These are phyloP conservation scores for Cyberlindnera xishuangbannaensis DNA, from an alignment of 805 yeast species.

Conservation along the genomic window DNA sequence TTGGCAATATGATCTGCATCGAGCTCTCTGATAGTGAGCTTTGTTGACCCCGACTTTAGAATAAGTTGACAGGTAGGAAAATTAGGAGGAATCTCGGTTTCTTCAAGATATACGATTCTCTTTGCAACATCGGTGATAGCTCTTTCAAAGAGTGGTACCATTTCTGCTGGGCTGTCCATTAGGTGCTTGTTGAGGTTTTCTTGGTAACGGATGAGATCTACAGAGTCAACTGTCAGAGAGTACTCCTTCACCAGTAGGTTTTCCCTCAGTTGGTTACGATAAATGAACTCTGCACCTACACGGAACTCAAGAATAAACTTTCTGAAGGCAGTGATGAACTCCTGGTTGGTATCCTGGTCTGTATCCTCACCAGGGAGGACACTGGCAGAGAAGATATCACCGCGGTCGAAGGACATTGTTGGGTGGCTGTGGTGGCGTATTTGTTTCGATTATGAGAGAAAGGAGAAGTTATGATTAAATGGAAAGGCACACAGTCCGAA, in stretches of 20 bases:
- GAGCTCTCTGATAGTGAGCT: constrained; percentile 70
- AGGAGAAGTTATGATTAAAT: too few species aligned
- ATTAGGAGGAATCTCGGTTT: constrained; percentile 40
- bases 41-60: constrained; percentile 64
- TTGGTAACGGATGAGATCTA: constrained; percentile 80
- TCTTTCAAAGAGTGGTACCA: constrained; percentile 78
- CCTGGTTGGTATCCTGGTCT: constrained; percentile 58
- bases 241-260: constrained; percentile 74
- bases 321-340: constrained; percentile 70
- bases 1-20: constrained; percentile 86
- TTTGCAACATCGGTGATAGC: constrained; percentile 85
- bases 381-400: constrained; percentile 67
- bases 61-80: constrained; percentile 85
- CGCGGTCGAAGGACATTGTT: constrained; percentile 27
- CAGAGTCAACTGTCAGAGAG: constrained; percentile 68
- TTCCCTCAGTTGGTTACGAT: constrained; percentile 87
- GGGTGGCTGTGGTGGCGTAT: background rate
- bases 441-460: background rate
- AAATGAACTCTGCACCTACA: constrained; percentile 73
- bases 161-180: constrained; percentile 80
- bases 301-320: constrained; percentile 82
- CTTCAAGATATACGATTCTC: constrained; percentile 43
- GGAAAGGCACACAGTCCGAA: too few species aligned
- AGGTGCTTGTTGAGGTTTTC: constrained; percentile 84
- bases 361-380: constrained; percentile 82